Base-by-base conservation (phyloP, 495 filamentous ascomycete species). In the Penicillium nucicola region DNA sequence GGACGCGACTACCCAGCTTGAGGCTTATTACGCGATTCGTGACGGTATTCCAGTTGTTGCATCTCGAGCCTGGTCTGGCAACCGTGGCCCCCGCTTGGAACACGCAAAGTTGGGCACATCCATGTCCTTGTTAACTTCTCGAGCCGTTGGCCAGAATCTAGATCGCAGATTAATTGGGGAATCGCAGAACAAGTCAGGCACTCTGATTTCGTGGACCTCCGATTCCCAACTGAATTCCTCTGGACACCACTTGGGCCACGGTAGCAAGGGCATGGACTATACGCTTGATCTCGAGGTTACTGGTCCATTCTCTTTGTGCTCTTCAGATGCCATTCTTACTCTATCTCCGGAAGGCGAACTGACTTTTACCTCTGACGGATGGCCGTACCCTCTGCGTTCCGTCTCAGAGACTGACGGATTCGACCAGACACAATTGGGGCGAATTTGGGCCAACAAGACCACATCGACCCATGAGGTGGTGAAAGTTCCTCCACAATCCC, bases 201-300 rank as follows among this genome's bases (percentile, higher is more conserved):
- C 42, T 1, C 18, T 46, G 2, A 28, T 61, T 13, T 48, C 48
- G 13, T 64, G 60, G 60, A 28, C 5, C 1, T 34, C 44, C 3
- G 11, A 33, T 2, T 14, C 23, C n/a, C 1, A 36, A 0, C 17
- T 30, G 6, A 13, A 28, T 7, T 7, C 37, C 13, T 22, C 35
- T 4, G 13, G 37, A 3, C 17, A 53, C 23, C 17, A 33, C 7
- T 37, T 76, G 4, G 67, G 68, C 1, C 51, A 69, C 19, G 77
- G 74, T 0, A 79, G 77, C 45, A 80, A 80, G 51, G 78, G 78
- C 2, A 68, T 79, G 63, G 74, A 79, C 42, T 79, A 81, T 50
- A 79, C 75, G 0, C 54, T 79, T 9, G 50, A 59, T 3, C 58
- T 80, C 1, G 33, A 48, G 1, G 60, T 67, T 6, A 60, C 61